Evolutionary conservation across 352 stramenopile genomes (phyloP), one percentile per base, ranked within the genome.

Genomic region (Pythium oligandrum): DNA sequence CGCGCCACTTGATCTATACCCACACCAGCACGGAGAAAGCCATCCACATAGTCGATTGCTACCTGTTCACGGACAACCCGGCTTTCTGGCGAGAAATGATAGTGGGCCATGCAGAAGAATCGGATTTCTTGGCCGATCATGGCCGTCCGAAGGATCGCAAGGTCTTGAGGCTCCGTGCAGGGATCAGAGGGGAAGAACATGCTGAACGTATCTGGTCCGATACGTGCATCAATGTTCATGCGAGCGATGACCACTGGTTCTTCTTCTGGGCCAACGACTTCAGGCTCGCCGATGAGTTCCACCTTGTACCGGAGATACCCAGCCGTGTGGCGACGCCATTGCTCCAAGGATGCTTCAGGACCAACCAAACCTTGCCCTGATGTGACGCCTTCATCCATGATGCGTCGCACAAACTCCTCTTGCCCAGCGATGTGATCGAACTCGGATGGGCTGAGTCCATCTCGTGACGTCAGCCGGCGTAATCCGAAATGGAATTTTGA

Each of bases 151-250:
- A 26, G 17, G 17, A 26, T 26, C 17, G 17, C 17, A 26, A 26
- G 17, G 17, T 26, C 17, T 26, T 26, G 17, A 26, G 45, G 17
- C 26, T 36, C 31, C 11, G 43, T 35, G 1, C 34, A 6, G 11
- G 53, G 12, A 30, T 48, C 49, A 4, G 34, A 17, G 0, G 54
- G 60, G 45, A 68, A 68, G 40, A 64, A 49, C 31, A 49, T 35
- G 12, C 49, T 5, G 35, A 68, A 44, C 26, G 60, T 60, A 8
- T 33, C 34, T 5, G 17, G 45, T 4, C 32, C 38, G 26, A 57
- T 56, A 6, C 44, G 44, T 4, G 37, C 48, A 32, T 57, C 12
- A 4, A 60, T 38, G 9, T 53, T 36, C 44, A 48, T 54, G 33
- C 40, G 53, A 9, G 51, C 45, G n/a, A 50, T 40, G 10, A 62